These are phyloP conservation scores for Groenewaldozyma tartarivorans DNA, from an alignment of 805 yeast genomes.

Conservation along the genomic window DNA sequence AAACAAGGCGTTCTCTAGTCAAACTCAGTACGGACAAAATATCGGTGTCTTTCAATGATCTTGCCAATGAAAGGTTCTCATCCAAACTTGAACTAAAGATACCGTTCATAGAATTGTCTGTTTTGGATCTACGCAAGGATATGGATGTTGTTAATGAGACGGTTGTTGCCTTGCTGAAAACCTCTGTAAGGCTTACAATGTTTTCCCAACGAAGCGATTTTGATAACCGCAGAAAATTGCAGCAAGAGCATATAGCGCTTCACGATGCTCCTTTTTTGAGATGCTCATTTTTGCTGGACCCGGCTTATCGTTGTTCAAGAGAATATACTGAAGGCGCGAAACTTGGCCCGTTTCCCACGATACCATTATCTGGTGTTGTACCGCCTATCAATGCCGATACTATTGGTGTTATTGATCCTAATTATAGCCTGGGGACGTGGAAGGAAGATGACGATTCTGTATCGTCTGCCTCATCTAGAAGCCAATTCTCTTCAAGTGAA, in stretches of 20 bases:
- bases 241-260: conserved; percentile 52
- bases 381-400: conserved; percentile 48
- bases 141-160: conserved; percentile 2
- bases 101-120: conserved; percentile 34
- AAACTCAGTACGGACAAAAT: conserved; percentile 22
- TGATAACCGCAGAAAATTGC: conserved; percentile 38
- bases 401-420: conserved; percentile 30
- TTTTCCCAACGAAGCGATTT: conserved; percentile 47
- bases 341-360: conserved; percentile 47
- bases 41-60: conserved; percentile 48
- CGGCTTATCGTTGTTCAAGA: conserved; percentile 33
- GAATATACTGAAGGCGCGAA: conserved; percentile 29
- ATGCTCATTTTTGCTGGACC: conserved; percentile 57
- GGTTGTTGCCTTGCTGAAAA: conserved; percentile 30
- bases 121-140: conserved; percentile 17
- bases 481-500: neutral
- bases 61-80: conserved; percentile 58
- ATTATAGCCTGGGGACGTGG: conserved; percentile 10
- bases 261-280: conserved; percentile 85
- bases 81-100: conserved; percentile 41
- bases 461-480: conserved; percentile 10
- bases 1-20: conserved; percentile 23
- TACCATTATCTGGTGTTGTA: conserved; percentile 55
- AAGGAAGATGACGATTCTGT: conserved; percentile 13
- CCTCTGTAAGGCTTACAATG: conserved; percentile 52